These are phyloP conservation scores for Plasmodium fragile DNA, from an alignment of 169 alveolate species.

Conservation along the genomic window DNA sequence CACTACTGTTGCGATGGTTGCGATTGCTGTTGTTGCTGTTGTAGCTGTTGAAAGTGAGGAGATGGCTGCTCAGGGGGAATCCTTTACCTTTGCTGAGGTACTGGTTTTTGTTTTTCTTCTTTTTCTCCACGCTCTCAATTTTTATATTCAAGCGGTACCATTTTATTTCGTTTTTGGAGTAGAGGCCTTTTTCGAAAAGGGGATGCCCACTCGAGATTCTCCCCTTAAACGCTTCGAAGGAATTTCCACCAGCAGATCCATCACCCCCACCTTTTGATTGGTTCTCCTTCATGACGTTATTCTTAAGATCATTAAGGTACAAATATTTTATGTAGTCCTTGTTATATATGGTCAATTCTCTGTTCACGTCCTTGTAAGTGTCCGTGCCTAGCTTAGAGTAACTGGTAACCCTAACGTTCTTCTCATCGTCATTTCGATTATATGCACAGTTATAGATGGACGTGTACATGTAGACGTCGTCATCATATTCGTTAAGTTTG, in stretches of 20 bases:
- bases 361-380: not conserved
- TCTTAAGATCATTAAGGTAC: slow-evolving; percentile 17
- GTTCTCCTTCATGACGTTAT: not conserved
- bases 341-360: slow-evolving; percentile 2
- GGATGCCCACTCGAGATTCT: not conserved
- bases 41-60: not conserved
- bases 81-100: not conserved
- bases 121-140: slow-evolving; percentile 41
- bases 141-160: slow-evolving; percentile 65
- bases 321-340: slow-evolving; percentile 19
- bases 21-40: no score
- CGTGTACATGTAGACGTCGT: slow-evolving; percentile 53
- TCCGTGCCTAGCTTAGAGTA: slow-evolving; percentile 1
- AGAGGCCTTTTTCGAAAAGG: slow-evolving; percentile 2
- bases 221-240: not conserved
- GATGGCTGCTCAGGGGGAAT: not conserved
- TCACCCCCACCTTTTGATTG: not conserved
- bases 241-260: not conserved
- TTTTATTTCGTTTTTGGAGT: slow-evolving; percentile 30
- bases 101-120: slow-evolving; percentile 9
- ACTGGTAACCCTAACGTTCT: not conserved
- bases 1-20: not conserved
- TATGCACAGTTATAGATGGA: slow-evolving; percentile 43
- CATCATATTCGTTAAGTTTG: slow-evolving; percentile 1
- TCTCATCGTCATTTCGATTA: slow-evolving; percentile 14